Conservation (phyloP, 495 filamentous ascomycete species). For the Penicillium silybi region DNA sequence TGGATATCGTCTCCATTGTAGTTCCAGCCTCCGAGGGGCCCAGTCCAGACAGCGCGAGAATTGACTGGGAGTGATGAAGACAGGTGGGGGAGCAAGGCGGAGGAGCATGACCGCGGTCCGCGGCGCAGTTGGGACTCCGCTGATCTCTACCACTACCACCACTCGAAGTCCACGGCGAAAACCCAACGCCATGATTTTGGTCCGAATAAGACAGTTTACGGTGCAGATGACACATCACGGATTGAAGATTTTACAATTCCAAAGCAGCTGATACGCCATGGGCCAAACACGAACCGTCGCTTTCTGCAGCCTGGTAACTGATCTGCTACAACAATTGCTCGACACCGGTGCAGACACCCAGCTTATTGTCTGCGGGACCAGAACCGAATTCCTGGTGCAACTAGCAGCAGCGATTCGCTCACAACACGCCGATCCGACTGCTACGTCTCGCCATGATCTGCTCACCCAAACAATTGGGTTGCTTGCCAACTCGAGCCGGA, state of each 20-base stretch:
- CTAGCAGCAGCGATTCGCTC: conserved; percentile 30
- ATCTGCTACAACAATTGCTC: conserved; percentile 63
- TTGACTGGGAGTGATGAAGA: conserved; percentile 16
- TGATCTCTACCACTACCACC: neutral
- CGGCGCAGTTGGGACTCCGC: conserved; percentile 8
- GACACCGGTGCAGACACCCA: conserved; percentile 52
- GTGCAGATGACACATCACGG: neutral
- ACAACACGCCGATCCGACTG: conserved; percentile 12
- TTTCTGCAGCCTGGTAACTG: conserved; percentile 32
- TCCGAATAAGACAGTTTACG: neutral
- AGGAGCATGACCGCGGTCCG: conserved; percentile 28
- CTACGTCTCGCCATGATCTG: conserved; percentile 34
- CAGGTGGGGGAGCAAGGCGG: conserved; percentile 21
- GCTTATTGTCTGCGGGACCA: conserved; percentile 67
- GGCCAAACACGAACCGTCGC: conserved; percentile 20
- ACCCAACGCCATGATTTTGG: neutral
- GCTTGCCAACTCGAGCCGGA: conserved; percentile 60
- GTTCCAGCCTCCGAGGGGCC: conserved; percentile 16
- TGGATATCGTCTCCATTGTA: conserved; percentile 90
- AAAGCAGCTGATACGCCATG: conserved; percentile 15
- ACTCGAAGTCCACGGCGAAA: neutral
- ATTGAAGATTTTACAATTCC: neutral
- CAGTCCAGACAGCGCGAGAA: conserved; percentile 15
- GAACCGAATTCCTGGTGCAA: conserved; percentile 57
- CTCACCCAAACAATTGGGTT: conserved; percentile 63